phyloP scores from a whole-genome alignment of 768 basidiomycete genomes.

The Leucosporidium scottii region DNA sequence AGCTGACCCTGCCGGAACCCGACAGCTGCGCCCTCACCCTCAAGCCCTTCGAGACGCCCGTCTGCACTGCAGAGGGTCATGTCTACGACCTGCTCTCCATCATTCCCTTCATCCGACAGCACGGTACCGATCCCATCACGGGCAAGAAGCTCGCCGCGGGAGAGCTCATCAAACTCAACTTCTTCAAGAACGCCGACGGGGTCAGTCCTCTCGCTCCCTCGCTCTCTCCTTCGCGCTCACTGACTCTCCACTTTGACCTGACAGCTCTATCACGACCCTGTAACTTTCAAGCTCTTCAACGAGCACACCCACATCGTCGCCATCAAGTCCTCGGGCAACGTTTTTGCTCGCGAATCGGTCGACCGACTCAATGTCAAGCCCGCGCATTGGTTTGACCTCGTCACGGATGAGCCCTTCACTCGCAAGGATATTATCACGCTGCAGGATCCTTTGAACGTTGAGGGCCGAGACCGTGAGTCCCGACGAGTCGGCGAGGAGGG shows the following conservation, averaged over 20 bases:
- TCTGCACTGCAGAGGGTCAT: conserved; percentile 35
- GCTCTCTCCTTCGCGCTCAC: neutral
- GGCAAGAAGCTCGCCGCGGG: conserved; percentile 43
- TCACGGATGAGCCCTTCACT: conserved; percentile 75
- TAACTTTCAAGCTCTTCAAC: conserved; percentile 94
- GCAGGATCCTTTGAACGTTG: conserved; percentile 45
- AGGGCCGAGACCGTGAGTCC: conserved; percentile 37
- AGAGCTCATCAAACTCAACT: conserved; percentile 46
- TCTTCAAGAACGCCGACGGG: conserved; percentile 47
- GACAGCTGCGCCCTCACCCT: conserved; percentile 8
- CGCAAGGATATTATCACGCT: conserved; percentile 90
- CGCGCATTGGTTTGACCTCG: conserved; percentile 61
- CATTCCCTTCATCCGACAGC: conserved; percentile 36
- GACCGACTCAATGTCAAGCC: conserved; percentile 53
- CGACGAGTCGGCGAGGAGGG: no score
- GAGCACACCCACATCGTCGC: conserved; percentile 93
- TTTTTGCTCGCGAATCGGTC: conserved; percentile 74
- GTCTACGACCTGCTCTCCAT: conserved; percentile 37
- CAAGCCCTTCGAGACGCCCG: conserved; percentile 37
- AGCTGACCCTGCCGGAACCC: neutral
- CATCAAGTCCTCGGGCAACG: conserved; percentile 81
- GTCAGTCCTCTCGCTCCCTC: conserved; percentile 10
- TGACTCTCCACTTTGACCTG: conserved; percentile 17
- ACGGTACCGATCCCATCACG: conserved; percentile 45
- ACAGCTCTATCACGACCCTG: conserved; percentile 75